Conservation (phyloP, 306 rosid species). For the Rosa persica region DNA sequence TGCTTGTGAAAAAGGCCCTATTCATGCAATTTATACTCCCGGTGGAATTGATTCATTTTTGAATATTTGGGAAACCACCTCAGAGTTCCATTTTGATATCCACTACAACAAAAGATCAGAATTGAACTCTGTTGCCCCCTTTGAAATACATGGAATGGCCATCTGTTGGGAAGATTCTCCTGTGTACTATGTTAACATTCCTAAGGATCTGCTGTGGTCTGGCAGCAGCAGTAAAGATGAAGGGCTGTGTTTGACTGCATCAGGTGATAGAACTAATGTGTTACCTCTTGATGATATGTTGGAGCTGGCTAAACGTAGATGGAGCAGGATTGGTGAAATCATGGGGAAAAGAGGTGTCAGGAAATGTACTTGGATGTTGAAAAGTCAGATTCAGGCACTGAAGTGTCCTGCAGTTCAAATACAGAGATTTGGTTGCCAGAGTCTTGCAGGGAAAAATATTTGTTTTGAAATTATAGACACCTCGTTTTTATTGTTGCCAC, state of each 20-base stretch:
- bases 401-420: constrained; percentile 67
- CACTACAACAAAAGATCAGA: constrained; percentile 68
- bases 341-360: constrained; percentile 56
- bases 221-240: constrained; percentile 42
- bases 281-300: constrained; percentile 49
- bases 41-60: constrained; percentile 90
- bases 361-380: constrained; percentile 86
- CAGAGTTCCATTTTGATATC: constrained; percentile 81
- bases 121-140: constrained; percentile 61
- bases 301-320: constrained; percentile 53
- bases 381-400: constrained; percentile 84
- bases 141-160: constrained; percentile 85
- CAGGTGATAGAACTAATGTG: constrained; percentile 39
- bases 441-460: constrained; percentile 43
- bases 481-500: constrained; percentile 58
- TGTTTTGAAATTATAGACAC: constrained; percentile 60
- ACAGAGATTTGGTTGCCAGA: constrained; percentile 65
- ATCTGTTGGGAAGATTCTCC: constrained; percentile 90
- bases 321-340: constrained; percentile 71
- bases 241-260: constrained; percentile 34
- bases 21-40: constrained; percentile 53
- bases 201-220: constrained; percentile 73
- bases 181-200: constrained; percentile 79
- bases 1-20: constrained; percentile 65
- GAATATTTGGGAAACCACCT: constrained; percentile 69